Conservation (phyloP, 805 yeast genomes). For the Candida argentea region DNA sequence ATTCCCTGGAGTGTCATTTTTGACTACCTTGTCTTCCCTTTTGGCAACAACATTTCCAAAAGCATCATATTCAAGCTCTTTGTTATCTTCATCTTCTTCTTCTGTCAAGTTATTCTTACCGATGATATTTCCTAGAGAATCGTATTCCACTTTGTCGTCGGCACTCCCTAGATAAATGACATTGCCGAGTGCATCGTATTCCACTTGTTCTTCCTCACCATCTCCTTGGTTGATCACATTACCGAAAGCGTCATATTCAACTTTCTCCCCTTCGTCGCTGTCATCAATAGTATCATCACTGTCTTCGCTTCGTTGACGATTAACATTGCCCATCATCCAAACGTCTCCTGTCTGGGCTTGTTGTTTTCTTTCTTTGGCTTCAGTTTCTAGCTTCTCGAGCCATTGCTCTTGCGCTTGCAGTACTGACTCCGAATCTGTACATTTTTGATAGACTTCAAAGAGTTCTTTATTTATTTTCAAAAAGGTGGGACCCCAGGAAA, state of each 20-base stretch:
- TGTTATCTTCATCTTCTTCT: slow-evolving; percentile 6
- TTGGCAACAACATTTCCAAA: slow-evolving; percentile 11
- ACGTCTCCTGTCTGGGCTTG: slow-evolving; percentile 46
- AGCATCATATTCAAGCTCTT: slow-evolving; percentile 8
- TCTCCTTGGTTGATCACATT: slow-evolving; percentile 10
- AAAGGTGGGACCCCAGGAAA: slow-evolving; percentile 91
- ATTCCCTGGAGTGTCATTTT: no score
- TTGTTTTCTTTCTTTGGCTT: slow-evolving; percentile 50
- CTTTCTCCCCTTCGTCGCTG: slow-evolving; percentile 9
- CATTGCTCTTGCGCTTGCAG: slow-evolving; percentile 64
- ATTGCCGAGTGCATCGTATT: slow-evolving; percentile 15
- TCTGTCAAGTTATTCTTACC: slow-evolving; percentile 10
- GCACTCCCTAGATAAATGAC: slow-evolving; percentile 7
- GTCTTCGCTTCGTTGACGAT: slow-evolving; percentile 26
- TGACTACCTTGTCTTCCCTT: slow-evolving; percentile 4
- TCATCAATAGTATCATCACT: slow-evolving; percentile 10
- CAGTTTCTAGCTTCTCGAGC: slow-evolving; percentile 59
- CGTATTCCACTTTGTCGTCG: slow-evolving; percentile 6
- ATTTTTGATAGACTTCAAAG: slow-evolving; percentile 59
- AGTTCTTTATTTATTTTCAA: slow-evolving; percentile 74
- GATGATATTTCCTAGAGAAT: background rate
- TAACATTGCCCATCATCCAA: slow-evolving; percentile 75
- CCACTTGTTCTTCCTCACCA: slow-evolving; percentile 7
- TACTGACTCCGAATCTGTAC: slow-evolving; percentile 75
- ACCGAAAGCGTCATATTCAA: slow-evolving; percentile 13